A percentile compares a stretch with the other conserved stretches of the same genome.
Conservation (phyloP, 2,329 filamentous ascomycete genomes). For the Fusarium pseudograminearum region DNA sequence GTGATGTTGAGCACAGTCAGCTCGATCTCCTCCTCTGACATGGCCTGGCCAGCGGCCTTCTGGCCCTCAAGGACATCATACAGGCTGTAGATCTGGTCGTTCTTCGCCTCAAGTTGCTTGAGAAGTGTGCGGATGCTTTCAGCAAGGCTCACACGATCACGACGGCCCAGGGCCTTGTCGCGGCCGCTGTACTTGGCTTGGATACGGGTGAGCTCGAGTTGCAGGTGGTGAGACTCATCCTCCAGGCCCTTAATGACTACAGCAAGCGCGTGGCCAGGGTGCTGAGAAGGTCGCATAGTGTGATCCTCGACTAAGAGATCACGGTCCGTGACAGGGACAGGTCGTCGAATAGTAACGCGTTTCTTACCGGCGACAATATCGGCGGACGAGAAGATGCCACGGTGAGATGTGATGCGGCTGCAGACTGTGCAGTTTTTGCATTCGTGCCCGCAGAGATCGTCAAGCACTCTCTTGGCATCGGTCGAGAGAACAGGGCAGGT, state of each 20-base stretch:
- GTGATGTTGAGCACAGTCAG: slow-evolving; percentile 71
- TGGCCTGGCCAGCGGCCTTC: slow-evolving; percentile 72
- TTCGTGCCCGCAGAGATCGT: slow-evolving; percentile 66
- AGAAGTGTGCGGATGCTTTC: slow-evolving; percentile 71
- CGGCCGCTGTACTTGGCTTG: slow-evolving; percentile 73
- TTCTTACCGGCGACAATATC: slow-evolving; percentile 63
- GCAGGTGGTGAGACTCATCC: slow-evolving; percentile 83
- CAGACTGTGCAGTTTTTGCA: slow-evolving; percentile 70
- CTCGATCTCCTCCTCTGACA: slow-evolving; percentile 73
- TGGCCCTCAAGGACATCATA: slow-evolving; percentile 88
- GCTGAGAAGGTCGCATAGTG: slow-evolving; percentile 74
- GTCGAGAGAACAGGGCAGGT: slow-evolving; percentile 62
- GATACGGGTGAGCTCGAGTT: slow-evolving; percentile 73
- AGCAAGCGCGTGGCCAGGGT: slow-evolving; percentile 78
- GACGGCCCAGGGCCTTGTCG: slow-evolving; percentile 74
- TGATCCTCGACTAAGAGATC: slow-evolving; percentile 63
- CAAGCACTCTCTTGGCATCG: slow-evolving; percentile 65
- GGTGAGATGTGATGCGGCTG: slow-evolving; percentile 63
- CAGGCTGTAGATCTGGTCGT: slow-evolving; percentile 83
- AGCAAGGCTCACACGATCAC: slow-evolving; percentile 71
- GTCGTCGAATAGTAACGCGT: slow-evolving; percentile 71
- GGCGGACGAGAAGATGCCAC: slow-evolving; percentile 53
- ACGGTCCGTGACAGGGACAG: slow-evolving; percentile 74
- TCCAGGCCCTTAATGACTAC: slow-evolving; percentile 85
- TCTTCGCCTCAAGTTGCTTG: slow-evolving; percentile 76